Base-by-base conservation (phyloP, 441 rosid genomes). In the Gossypium trilobum region DNA sequence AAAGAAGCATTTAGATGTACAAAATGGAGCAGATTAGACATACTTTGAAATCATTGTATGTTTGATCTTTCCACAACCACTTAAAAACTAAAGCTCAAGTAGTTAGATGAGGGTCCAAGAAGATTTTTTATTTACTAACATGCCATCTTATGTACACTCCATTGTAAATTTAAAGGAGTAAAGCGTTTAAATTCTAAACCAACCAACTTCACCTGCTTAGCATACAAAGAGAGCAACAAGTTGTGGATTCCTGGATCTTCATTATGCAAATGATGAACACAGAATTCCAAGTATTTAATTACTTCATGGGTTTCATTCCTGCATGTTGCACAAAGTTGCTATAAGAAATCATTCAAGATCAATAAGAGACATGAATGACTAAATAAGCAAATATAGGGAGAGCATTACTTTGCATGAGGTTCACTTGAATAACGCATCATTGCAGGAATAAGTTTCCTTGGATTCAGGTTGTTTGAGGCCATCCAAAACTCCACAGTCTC, bases 401-500 rank as follows among this genome's bases (percentile, higher is more conserved):
- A 19, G 4, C 58, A 17, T 83, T 91, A 95, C 99, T 91, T 95
- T 74, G 98, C 97, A 90, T 93, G 99, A 83, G 97, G 97, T 85
- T 93, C 98, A 77, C 95, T 91, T 78, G 97, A 90, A 87, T 95
- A 95, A 66, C 97, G 98, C 98, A 95, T 89, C 99, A 95, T 91
- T 71, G 99, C 98, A 81, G 98, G 95, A 79, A 93, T 87, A 73
- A 95, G 77, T 80, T 89, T 95, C 85, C 98, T 87, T 13, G 99
- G 97, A 70, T 93, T 90, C 68, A 95, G 86, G 78, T 91, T 85
- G 83, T 91, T 90, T 27, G 84, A 88, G 72, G 89, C 80, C 97
- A 95, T 91, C 98, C 99, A 95, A 10, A 97, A 90, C 84, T 95
- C 99, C 80, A 95, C 98, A 39, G 99, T 93, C 87, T 95, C 99